Evolutionary conservation across 768 basidiomycete genomes (phyloP).

Genomic region (Leucocoprinus leucothites): DNA sequence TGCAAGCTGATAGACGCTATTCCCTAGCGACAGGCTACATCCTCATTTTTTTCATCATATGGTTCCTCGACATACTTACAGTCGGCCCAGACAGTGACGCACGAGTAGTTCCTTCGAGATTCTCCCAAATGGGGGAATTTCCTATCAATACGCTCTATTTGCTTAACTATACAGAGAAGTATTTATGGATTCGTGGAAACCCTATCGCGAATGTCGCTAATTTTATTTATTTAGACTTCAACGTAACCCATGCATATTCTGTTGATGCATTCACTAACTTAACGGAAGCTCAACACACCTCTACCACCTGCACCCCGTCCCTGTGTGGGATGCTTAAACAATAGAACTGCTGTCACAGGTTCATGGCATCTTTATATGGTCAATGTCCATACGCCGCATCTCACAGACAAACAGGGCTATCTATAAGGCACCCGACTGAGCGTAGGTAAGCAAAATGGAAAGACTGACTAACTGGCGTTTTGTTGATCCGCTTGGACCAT

Average conservation of each 20-base stretch:
- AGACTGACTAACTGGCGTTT: background rate
- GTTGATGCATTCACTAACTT: background rate
- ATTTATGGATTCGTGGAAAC: too few relatives aligned
- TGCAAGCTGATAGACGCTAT: background rate
- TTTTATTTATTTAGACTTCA: background rate
- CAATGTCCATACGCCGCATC: too few relatives aligned
- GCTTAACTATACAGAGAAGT: too few relatives aligned
- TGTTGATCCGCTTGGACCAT: constrained; percentile 6
- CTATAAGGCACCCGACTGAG: background rate
- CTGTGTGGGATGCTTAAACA: background rate
- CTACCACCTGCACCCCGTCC: background rate
- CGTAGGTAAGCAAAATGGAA: background rate
- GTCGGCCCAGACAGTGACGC: background rate
- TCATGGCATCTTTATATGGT: background rate
- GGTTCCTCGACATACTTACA: background rate
- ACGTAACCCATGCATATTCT: background rate
- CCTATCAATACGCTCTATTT: too few relatives aligned
- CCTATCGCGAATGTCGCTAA: too few relatives aligned
- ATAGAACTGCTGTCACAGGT: background rate
- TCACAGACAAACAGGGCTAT: background rate
- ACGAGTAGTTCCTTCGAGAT: background rate
- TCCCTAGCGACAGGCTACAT: background rate
- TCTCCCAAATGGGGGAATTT: too few relatives aligned
- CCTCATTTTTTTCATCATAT: constrained; percentile 13
- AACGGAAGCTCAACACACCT: background rate